Base-by-base conservation (phyloP, 441 rosid species). In the Mallotus repandus region DNA sequence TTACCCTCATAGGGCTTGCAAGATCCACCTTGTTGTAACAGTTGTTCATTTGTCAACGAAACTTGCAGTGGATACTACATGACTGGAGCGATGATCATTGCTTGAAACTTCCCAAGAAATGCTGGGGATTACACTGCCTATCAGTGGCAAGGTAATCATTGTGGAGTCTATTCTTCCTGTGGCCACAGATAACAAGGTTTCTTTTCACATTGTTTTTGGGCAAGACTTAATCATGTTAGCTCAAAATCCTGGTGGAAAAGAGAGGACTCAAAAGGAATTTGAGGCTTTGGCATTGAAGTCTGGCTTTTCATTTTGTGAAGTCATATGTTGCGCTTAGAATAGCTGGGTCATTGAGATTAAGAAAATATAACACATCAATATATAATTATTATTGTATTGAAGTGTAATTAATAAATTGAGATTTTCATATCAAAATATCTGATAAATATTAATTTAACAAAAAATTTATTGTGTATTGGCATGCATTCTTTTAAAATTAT, bases 261-360 rank as follows among this genome's bases (percentile, higher is more conserved):
- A 91, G 79, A 87, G 96, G 72, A 90, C 91, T 1, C 77, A 79
- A 76, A 79, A 82, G 73, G 97, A 94, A 60, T 94, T 87, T 48
- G 86, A 83, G 79, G 82, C 85, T 21, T 80, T 94, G 62, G 96
- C 93, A 6, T 75, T 78, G 64, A 85, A 57, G 35, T 85, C 96
- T 9, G 97, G 93, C 18, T 94, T 90, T 74, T 72, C 32, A 29
- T 29, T 63, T 89, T 22, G 87, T 85, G 25, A 93, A 90, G 72
- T 87, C 85, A 64, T 70, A 4, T 85, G 92, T 60, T 54, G 58
- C 25, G 94, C 93, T 69, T 86, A 82, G 59, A 83, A 82, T 74
- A 79, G 79, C 56, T 68, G 85, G 70, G 45, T 93, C 38, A 89
- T 91, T 87, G 98, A 93, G 66, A 89, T 90, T 59, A 75, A 84